Base-by-base conservation (phyloP, 768 basidiomycete species). In the Paxillus rubicundulus region DNA sequence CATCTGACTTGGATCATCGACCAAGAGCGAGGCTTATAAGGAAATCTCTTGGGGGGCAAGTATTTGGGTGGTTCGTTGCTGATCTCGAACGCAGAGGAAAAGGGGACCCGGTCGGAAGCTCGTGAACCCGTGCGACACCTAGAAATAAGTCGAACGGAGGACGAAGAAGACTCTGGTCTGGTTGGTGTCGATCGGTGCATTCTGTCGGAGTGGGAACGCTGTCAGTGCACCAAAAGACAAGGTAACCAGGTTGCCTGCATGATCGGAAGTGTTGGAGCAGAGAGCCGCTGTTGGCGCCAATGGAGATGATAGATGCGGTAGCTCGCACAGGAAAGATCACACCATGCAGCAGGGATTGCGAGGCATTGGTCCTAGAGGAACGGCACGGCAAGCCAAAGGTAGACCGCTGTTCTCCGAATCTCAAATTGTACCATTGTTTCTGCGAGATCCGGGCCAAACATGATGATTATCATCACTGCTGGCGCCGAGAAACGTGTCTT, bases 401-500 rank as follows among this genome's bases (percentile, higher is more conserved):
- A n/a, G 28, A 28, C 30, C 24, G 40, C n/a, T 9, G 10, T 9
- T 44, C 13, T 28, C 24, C 42, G 42, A 45, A 42, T 48, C 44
- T 36, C 24, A 47, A 33, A 48, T 49, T 18, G 32, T 5, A 48
- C 28, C 34, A 50, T 39, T 56, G n/a, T 14, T 20, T 2, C n/a
- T 41, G 21, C 20, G 49, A 60, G 54, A 61, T 64, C 63, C 59
- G 54, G 51, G 13, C 47, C 21, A 47, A 39, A 37, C 44, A 42
- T 20, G 28, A 17, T 14, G 45, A 39, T 47, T 34, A 32, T 32
- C 30, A 9, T 32, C 12, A 40, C 30, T 44, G 45, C 37, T 57
- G 52, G 45, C n/a, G 14, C 59, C 54, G 51, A 56, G 52, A 16
- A 58, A 63, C 62, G 62, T 59, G 62, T 57, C 47, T 40, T 18